Percentiles rank a stretch among this genome's conserved stretches.
Conservation (phyloP, 352 stramenopile genomes). For the Globisporangium mamillatum region DNA sequence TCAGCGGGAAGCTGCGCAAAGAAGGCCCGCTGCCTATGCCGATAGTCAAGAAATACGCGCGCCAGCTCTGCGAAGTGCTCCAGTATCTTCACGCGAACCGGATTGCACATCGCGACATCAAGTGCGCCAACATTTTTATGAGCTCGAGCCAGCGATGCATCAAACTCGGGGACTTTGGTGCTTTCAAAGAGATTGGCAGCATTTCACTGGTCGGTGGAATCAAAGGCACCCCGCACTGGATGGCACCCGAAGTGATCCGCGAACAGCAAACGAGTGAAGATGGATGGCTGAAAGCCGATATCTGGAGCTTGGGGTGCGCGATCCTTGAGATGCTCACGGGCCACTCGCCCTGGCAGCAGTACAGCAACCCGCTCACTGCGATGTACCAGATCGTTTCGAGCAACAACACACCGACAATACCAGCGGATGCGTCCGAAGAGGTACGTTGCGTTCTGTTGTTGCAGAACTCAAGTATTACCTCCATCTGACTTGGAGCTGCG, state of each 20-base stretch:
- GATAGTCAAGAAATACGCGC: constrained; percentile 58
- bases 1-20: constrained; percentile 58
- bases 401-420: constrained; percentile 61
- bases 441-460: constrained; percentile 20
- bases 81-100: constrained; percentile 83
- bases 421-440: constrained; percentile 49
- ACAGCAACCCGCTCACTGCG: constrained; percentile 85
- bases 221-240: constrained; percentile 91
- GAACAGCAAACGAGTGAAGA: constrained; percentile 50
- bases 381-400: constrained; percentile 90
- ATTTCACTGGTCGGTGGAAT: constrained; percentile 70
- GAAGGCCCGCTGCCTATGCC: constrained; percentile 42
- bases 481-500: not conserved
- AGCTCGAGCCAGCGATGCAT: constrained; percentile 29
- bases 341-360: constrained; percentile 85
- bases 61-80: constrained; percentile 81
- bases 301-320: constrained; percentile 92
- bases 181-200: constrained; percentile 69
- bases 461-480: not conserved
- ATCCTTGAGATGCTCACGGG: constrained; percentile 93
- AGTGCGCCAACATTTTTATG: constrained; percentile 85
- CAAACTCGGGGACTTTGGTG: constrained; percentile 80
- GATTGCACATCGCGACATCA: constrained; percentile 89
- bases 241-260: constrained; percentile 89
- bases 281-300: constrained; percentile 87